These are phyloP conservation scores for Boletus sensibilis DNA, from an alignment of 768 basidiomycete species.

Conservation along the genomic window DNA sequence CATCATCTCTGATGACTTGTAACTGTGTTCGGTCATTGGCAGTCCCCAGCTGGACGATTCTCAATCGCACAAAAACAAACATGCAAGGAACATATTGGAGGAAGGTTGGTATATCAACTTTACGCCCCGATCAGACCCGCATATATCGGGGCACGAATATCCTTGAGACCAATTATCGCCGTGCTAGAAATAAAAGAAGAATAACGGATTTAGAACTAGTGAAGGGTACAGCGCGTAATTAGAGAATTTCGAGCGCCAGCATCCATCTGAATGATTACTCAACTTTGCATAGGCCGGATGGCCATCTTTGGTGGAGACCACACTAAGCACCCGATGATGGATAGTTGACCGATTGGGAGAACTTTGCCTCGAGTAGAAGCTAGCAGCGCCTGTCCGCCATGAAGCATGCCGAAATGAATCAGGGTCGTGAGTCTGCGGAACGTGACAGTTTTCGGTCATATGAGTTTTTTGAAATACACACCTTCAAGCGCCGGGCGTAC, in stretches of 20 bases:
- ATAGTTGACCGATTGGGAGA: slow-evolving; percentile 18
- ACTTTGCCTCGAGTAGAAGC: slow-evolving; percentile 14
- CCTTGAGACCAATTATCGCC: slow-evolving; percentile 1
- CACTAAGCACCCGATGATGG: background rate
- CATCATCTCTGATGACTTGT: background rate
- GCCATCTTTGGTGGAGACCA: slow-evolving; percentile 4
- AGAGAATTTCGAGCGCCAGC: background rate
- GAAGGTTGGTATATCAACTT: background rate
- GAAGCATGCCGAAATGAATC: slow-evolving; percentile 31
- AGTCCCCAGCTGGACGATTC: background rate
- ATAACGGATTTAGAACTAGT: background rate
- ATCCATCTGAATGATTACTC: background rate
- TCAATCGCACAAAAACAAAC: background rate
- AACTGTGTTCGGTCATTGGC: background rate
- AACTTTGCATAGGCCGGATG: background rate
- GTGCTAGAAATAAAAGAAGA: slow-evolving; percentile 2
- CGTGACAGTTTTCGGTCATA: background rate
- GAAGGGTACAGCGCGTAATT: background rate
- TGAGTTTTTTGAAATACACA: slow-evolving; percentile 5
- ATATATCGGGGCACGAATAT: slow-evolving; percentile 2
- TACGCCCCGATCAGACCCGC: slow-evolving; percentile 2
- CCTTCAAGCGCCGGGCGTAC: background rate
- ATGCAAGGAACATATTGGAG: background rate
- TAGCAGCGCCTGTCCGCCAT: slow-evolving; percentile 11
- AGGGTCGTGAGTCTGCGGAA: slow-evolving; percentile 21